Percentiles rank a stretch among this genome's conserved stretches.
Evolutionary conservation across 2,329 filamentous ascomycete genomes (phyloP).

Genomic region (Ophiocordyceps sinensis): DNA sequence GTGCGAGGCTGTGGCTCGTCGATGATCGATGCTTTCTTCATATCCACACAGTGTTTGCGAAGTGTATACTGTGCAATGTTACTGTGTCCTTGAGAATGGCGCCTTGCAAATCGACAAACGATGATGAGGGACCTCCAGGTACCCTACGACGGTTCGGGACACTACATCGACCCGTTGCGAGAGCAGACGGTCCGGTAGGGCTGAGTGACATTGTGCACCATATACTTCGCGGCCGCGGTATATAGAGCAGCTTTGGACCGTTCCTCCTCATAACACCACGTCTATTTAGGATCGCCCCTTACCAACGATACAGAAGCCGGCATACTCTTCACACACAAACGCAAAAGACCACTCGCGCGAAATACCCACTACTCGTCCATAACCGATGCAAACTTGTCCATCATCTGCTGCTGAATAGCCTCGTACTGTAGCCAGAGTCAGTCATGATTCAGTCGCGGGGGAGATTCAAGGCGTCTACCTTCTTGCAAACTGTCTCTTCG

Average conservation of each 20-base stretch:
- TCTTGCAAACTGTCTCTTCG: conserved; percentile 67
- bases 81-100: no score
- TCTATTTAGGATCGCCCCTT: conserved; percentile 12
- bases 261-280: conserved; percentile 1
- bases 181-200: neutral
- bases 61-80: no score
- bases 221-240: conserved; percentile 13
- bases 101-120: no score
- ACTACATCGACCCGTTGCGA: no score
- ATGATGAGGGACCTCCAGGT: no score
- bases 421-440: conserved; percentile 58
- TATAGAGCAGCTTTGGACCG: neutral
- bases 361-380: conserved; percentile 62
- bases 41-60: no score
- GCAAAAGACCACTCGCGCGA: neutral
- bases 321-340: neutral
- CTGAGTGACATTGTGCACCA: conserved; percentile 9
- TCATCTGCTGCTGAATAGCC: conserved; percentile 78
- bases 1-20: no score
- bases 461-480: conserved; percentile 41
- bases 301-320: conserved; percentile 3
- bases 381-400: conserved; percentile 93
- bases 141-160: no score
- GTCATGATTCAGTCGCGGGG: conserved; percentile 7
- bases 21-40: no score